Percentiles rank a stretch among this genome's conserved stretches.
phyloP scores from a whole-genome alignment of 805 yeast genomes.

The Wickerhamiella kazuoi region DNA sequence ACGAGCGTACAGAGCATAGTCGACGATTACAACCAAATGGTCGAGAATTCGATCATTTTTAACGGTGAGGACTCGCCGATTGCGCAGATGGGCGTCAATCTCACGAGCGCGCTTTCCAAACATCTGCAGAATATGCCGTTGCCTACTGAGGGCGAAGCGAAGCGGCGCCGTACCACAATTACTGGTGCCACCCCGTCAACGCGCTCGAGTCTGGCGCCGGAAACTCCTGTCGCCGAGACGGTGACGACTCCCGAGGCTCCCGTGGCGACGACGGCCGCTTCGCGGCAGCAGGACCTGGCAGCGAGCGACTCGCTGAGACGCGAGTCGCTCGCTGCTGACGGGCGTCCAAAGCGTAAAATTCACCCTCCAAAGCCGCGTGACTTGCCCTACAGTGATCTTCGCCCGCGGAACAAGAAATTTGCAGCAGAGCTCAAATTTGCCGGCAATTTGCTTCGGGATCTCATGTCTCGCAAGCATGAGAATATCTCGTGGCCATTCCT shows the following conservation, averaged over 20 bases:
- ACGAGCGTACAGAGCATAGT: conserved; percentile 48
- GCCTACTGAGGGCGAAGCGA: conserved; percentile 20
- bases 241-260: neutral
- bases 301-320: conserved; percentile 54
- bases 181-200: conserved; percentile 5
- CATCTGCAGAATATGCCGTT: conserved; percentile 87
- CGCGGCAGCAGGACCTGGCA: conserved; percentile 4
- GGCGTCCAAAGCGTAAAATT: conserved; percentile 86
- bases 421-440: conserved; percentile 83
- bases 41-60: conserved; percentile 61
- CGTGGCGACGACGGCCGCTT: conserved; percentile 4
- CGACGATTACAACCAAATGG: conserved; percentile 72
- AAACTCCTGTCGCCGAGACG: conserved; percentile 10
- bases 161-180: conserved; percentile 5
- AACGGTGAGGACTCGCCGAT: conserved; percentile 74
- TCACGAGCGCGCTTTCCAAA: conserved; percentile 83
- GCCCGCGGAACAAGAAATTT: conserved; percentile 71
- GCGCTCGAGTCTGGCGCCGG: conserved; percentile 11
- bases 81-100: conserved; percentile 77
- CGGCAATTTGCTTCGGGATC: conserved; percentile 63
- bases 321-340: conserved; percentile 46
- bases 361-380: conserved; percentile 95
- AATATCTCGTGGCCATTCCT: conserved; percentile 76
- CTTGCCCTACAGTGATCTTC: conserved; percentile 49
- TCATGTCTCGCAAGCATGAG: conserved; percentile 67